Evolutionary conservation across 116 monocot genomes (phyloP).

Genomic region (Iris pallida): DNA sequence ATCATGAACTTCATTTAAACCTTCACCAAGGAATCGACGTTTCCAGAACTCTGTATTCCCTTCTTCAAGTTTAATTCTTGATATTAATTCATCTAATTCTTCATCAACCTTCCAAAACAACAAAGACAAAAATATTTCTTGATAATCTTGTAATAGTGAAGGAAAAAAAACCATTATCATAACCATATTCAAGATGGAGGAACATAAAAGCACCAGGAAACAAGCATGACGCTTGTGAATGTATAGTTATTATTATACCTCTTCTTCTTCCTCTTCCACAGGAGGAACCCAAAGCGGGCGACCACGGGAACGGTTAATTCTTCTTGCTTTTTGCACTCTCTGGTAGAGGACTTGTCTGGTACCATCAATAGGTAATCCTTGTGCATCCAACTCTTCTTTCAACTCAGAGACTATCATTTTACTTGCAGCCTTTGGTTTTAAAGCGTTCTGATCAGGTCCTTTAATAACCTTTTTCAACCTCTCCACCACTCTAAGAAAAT

Average conservation of each 20-base stretch:
- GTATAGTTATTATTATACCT: constrained; percentile 27
- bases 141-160: not conserved
- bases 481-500: constrained; percentile 69
- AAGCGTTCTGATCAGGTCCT: constrained; percentile 61
- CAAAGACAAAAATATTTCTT: not conserved
- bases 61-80: constrained; percentile 77
- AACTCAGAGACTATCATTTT: constrained; percentile 96
- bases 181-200: not conserved
- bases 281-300: constrained; percentile 97
- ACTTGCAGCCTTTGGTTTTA: constrained; percentile 96
- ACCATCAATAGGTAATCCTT: constrained; percentile 92
- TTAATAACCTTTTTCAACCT: constrained; percentile 67
- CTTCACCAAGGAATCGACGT: constrained; percentile 90
- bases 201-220: not conserved
- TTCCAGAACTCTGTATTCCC: constrained; percentile 96
- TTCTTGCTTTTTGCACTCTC: constrained; percentile 96
- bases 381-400: constrained; percentile 92
- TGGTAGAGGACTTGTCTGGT: constrained; percentile 94
- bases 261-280: constrained; percentile 88
- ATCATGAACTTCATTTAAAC: constrained; percentile 42
- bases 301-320: constrained; percentile 95
- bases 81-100: constrained; percentile 83
- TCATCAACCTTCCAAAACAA: constrained; percentile 70
- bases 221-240: not conserved
- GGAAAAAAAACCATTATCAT: not conserved